Base-by-base conservation (phyloP, 1,139 yeast genomes). In the Insectozyma bohioensis region DNA sequence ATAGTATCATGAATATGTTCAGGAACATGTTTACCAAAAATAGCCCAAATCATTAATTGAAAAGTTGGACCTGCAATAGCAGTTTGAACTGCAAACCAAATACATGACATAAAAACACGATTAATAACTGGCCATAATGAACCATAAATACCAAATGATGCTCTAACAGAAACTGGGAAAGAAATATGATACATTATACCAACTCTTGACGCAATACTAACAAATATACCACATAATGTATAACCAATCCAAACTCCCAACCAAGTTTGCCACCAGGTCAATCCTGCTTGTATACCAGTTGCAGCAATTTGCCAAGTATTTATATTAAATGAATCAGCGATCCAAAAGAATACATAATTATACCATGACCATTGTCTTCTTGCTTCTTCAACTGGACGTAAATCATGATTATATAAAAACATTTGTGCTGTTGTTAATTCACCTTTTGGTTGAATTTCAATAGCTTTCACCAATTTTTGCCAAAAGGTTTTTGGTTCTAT, bases 201-300 rank as follows among this genome's bases (percentile, higher is more conserved):
- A 26, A 82, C 72, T 48, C 90, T 66, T 14, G 90, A 81, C 20
- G 82, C 72, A 16, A 78, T 54, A 15, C 75, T 72, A 30, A 85
- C 81, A 50, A 82, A 81, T 1, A 71, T 48, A 48, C 83, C 85
- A 40, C 79, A 77, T 33, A 80, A 54, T 21, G 68, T 52, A 53
- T 80, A 80, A 10, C 87, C 87, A 16, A 80, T 46, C 94, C 95
- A 85, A 15, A 86, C 90, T 0, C 92, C 75, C 20, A 85, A 54
- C 95, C 95, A 86, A 11, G 85, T 80, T 55, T 80, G 88, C 94
- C 95, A 86, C 95, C 95, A 85, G 12, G 80, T 76, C 60, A 86
- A 63, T 6, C 92, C 72, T 34, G 66, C 67, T 39, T 82, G 81
- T 18, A 68, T 65, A 43, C 95, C 94, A 1, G 94, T 82, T 4